phyloP scores from a whole-genome alignment of 345 rosid species.

The Eutrema japonicum region DNA sequence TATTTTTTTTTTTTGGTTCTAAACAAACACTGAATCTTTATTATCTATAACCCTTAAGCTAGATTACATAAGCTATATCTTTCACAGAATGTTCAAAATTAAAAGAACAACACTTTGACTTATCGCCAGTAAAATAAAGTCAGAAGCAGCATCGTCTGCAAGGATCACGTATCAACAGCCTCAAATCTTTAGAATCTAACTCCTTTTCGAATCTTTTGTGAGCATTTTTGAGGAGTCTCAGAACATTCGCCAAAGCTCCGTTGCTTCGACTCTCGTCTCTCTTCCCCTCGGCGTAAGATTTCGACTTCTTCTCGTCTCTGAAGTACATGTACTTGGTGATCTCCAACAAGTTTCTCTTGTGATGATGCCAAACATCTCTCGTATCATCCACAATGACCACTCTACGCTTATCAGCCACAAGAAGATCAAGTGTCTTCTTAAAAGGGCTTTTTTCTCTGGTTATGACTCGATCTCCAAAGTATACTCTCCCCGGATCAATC shows the following conservation, averaged over 20 bases:
- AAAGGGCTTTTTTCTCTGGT: neutral
- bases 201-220: constrained; percentile 14
- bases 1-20: neutral
- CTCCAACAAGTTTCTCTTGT: constrained; percentile 25
- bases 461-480: constrained; percentile 30
- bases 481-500: constrained; percentile 18
- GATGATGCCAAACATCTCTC: constrained; percentile 13
- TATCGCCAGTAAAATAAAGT: neutral
- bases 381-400: constrained; percentile 36
- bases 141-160: constrained; percentile 10
- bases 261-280: constrained; percentile 21
- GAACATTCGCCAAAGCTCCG: constrained; percentile 14
- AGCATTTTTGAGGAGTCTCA: neutral
- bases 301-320: neutral
- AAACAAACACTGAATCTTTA: neutral
- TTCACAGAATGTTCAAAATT: neutral
- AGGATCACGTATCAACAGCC: constrained; percentile 8
- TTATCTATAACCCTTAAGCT: too few species aligned
- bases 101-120: neutral
- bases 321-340: constrained; percentile 14
- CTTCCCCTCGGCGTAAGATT: constrained; percentile 35
- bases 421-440: constrained; percentile 14
- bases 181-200: neutral
- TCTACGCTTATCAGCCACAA: constrained; percentile 19
- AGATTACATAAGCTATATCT: too few species aligned